Evolutionary conservation across 176 grass and related monocot genomes (phyloP).

Genomic region (Carex littledalei): DNA sequence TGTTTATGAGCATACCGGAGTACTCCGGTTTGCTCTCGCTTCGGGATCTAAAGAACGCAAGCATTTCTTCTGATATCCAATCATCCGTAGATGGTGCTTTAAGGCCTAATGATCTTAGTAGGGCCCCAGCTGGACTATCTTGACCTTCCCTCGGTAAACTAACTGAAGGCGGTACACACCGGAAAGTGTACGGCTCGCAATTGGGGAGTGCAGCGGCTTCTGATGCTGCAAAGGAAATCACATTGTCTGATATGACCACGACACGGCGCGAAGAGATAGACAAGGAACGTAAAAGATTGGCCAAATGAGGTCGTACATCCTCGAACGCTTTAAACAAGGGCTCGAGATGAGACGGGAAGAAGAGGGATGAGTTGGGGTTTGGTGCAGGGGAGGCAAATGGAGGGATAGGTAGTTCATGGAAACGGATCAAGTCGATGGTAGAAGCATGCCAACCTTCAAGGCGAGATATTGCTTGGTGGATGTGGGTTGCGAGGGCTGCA

Average conservation of each 20-base stretch:
- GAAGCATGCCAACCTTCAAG: constrained; percentile 35
- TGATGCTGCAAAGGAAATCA: constrained; percentile 40
- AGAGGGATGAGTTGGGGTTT: constrained; percentile 15
- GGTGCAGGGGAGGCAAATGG: constrained; percentile 29
- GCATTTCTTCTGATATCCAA: constrained; percentile 30
- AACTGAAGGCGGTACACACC: constrained; percentile 37
- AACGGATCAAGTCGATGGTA: constrained; percentile 9
- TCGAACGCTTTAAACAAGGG: constrained; percentile 43
- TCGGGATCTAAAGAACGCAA: constrained; percentile 4
- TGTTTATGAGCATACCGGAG: constrained; percentile 47
- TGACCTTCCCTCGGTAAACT: constrained; percentile 26
- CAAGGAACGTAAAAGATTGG: constrained; percentile 29
- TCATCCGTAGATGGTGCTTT: constrained; percentile 24
- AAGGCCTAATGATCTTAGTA: constrained; percentile 30
- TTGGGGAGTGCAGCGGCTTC: constrained; percentile 42
- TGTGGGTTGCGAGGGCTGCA: constrained; percentile 45
- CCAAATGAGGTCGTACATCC: constrained; percentile 16
- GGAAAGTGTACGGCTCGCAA: constrained; percentile 37
- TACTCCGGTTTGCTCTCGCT: background rate
- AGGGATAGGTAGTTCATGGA: constrained; percentile 45
- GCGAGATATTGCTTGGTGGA: constrained; percentile 42
- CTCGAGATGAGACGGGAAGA: constrained; percentile 48
- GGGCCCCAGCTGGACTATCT: background rate
- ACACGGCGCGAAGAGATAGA: constrained; percentile 26
- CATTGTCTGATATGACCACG: constrained; percentile 49